A percentile compares a stretch with the other conserved stretches of the same genome.
Evolutionary conservation across 768 basidiomycete genomes (phyloP).

Genomic region (Mycena floridula): DNA sequence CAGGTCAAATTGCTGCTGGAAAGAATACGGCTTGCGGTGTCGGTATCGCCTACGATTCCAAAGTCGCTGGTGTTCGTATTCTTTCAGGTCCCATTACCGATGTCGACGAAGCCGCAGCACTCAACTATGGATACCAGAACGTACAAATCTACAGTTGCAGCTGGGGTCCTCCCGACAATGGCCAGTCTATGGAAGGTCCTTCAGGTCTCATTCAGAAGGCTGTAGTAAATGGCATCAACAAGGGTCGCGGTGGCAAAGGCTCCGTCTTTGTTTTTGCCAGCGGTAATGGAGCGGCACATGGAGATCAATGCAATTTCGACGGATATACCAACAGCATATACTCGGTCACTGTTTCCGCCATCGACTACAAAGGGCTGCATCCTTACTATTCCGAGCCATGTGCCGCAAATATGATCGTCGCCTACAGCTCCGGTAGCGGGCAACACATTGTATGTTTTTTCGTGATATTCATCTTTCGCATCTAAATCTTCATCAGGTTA

Average conservation of each 20-base stretch:
- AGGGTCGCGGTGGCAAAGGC: slow-evolving; percentile 85
- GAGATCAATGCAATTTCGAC: slow-evolving; percentile 99
- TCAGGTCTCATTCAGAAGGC: slow-evolving; percentile 89
- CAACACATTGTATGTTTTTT: slow-evolving; percentile 75
- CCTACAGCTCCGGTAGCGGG: slow-evolving; percentile 92
- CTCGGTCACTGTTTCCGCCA: slow-evolving; percentile 91
- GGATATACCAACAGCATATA: slow-evolving; percentile 99
- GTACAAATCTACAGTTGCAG: slow-evolving; percentile 94
- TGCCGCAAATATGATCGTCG: slow-evolving; percentile 93
- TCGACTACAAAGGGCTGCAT: slow-evolving; percentile 90
- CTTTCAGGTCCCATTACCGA: slow-evolving; percentile 93
- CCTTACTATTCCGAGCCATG: slow-evolving; percentile 98
- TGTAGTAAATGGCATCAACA: slow-evolving; percentile 87
- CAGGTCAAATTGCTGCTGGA: slow-evolving; percentile 90
- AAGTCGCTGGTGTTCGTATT: slow-evolving; percentile 91
- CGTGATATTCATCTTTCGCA: slow-evolving; percentile 3
- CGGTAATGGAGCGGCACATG: slow-evolving; percentile 86
- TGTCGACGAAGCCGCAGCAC: slow-evolving; percentile 88
- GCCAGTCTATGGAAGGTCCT: slow-evolving; percentile 91
- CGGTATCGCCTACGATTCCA: slow-evolving; percentile 88
- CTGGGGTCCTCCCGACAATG: slow-evolving; percentile 98
- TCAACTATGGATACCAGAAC: slow-evolving; percentile 91
- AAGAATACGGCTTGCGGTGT: slow-evolving; percentile 93
- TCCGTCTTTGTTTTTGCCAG: slow-evolving; percentile 96
- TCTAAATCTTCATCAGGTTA: slow-evolving; percentile 51